Conservation (phyloP, 2,329 filamentous ascomycete species). For the Akanthomyces lecanii region DNA sequence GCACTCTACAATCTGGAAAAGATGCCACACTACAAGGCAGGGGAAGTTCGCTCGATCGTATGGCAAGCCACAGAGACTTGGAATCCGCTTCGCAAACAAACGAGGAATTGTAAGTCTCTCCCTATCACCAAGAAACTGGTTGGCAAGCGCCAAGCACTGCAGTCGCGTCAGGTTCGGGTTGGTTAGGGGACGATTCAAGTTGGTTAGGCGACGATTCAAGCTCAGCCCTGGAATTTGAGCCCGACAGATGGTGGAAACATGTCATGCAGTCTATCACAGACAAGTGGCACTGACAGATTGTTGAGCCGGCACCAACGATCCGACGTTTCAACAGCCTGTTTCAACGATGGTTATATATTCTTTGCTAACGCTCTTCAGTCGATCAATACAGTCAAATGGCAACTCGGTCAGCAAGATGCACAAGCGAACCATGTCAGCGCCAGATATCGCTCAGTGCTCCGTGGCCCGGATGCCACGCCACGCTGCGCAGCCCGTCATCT, state of each 20-base stretch:
- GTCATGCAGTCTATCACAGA: neutral
- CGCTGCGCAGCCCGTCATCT: constrained; percentile 5
- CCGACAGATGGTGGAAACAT: neutral
- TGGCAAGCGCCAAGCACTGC: neutral
- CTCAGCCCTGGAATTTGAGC: neutral
- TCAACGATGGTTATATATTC: constrained; percentile 21
- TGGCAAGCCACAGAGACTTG: neutral
- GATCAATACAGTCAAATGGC: constrained; percentile 23
- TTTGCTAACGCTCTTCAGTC: neutral
- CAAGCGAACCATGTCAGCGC: constrained; percentile 48
- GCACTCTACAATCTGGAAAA: constrained; percentile 31
- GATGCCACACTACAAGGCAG: constrained; percentile 21
- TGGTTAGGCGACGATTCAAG: neutral
- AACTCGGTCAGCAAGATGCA: constrained; percentile 23
- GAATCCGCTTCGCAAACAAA: neutral
- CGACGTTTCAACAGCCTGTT: constrained; percentile 18
- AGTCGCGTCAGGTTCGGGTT: neutral
- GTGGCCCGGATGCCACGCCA: constrained; percentile 20
- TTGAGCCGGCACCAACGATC: neutral
- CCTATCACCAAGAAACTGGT: neutral
- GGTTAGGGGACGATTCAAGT: neutral
- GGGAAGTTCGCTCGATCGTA: neutral
- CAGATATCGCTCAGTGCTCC: constrained; percentile 34
- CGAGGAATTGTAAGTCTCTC: neutral
- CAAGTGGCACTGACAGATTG: neutral